A percentile compares a stretch with the other conserved stretches of the same genome.
Conservation (phyloP, 192 early-diverging fungal species). For the Neocallimastix lanati region DNA sequence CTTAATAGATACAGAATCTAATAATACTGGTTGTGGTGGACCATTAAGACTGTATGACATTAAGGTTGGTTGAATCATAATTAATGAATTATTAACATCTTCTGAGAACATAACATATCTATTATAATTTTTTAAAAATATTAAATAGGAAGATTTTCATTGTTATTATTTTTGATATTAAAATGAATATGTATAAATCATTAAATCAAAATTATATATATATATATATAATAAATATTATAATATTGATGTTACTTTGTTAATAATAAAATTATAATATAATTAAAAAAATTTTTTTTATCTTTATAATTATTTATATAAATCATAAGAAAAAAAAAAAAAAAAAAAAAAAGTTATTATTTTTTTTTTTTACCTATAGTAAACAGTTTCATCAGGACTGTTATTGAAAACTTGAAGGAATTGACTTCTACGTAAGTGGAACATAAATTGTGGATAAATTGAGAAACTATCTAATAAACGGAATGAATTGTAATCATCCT, state of each 20-base stretch:
- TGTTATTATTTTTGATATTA: too few species aligned
- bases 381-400: constrained; percentile 92
- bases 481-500: constrained; percentile 89
- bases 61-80: constrained; percentile 97
- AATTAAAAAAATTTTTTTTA: too few species aligned
- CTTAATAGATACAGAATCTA: constrained; percentile 95
- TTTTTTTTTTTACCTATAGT: constrained; percentile 34
- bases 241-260: too few species aligned
- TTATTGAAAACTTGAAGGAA: constrained; percentile 99
- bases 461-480: constrained; percentile 79
- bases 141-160: too few species aligned
- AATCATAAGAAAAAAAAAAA: too few species aligned
- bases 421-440: constrained; percentile 86
- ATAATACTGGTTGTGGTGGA: constrained; percentile 69
- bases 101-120: constrained; percentile 85
- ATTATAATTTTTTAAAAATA: too few species aligned
- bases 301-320: too few species aligned
- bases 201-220: too few species aligned
- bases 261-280: too few species aligned
- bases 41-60: constrained; percentile 78
- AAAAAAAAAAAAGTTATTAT: constrained; percentile 10
- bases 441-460: constrained; percentile 99
- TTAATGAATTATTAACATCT: constrained; percentile 88
- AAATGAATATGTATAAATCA: too few species aligned
- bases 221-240: too few species aligned